phyloP scores from a whole-genome alignment of 495 filamentous ascomycete species.

The Barbatosphaeria neglecta region DNA sequence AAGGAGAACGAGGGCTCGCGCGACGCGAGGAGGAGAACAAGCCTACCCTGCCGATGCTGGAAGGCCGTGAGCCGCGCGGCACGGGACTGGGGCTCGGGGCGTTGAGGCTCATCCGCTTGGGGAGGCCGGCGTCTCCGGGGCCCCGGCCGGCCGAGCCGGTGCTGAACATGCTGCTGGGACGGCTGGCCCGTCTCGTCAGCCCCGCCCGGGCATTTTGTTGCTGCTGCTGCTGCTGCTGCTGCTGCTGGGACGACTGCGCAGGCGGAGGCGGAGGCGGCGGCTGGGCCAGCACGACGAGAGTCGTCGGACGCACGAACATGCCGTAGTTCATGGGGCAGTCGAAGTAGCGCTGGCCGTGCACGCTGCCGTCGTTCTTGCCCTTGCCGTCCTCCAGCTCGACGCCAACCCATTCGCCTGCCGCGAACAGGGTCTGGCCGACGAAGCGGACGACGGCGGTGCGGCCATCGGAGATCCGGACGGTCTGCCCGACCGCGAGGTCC shows the following conservation, averaged over 20 bases:
- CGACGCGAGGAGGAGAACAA: constrained; percentile 16
- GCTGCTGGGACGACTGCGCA: constrained; percentile 10
- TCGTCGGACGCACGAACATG: constrained; percentile 73
- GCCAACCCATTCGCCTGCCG: constrained; percentile 77
- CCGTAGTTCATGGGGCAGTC: constrained; percentile 67
- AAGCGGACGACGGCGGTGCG: constrained; percentile 68
- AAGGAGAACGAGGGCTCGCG: no score
- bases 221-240: neutral
- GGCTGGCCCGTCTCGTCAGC: constrained; percentile 17
- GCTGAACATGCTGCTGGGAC: constrained; percentile 27
- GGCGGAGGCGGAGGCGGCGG: constrained; percentile 27
- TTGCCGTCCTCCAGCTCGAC: constrained; percentile 73
- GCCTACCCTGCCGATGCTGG: constrained; percentile 50
- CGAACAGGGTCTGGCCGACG: constrained; percentile 67
- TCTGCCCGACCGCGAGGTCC: constrained; percentile 32
- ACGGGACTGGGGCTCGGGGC: constrained; percentile 54
- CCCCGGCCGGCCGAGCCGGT: constrained; percentile 15
- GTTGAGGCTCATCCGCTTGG: constrained; percentile 57
- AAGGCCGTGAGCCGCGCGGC: constrained; percentile 36
- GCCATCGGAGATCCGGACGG: constrained; percentile 62
- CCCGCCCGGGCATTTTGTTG: neutral
- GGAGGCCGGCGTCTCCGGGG: constrained; percentile 33
- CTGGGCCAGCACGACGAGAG: constrained; percentile 48
- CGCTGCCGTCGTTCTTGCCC: constrained; percentile 91
- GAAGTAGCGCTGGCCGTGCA: constrained; percentile 85